A percentile compares a stretch with the other conserved stretches of the same genome.
Conservation (phyloP, 192 early-diverging fungal species). For the Mortierella antarctica region DNA sequence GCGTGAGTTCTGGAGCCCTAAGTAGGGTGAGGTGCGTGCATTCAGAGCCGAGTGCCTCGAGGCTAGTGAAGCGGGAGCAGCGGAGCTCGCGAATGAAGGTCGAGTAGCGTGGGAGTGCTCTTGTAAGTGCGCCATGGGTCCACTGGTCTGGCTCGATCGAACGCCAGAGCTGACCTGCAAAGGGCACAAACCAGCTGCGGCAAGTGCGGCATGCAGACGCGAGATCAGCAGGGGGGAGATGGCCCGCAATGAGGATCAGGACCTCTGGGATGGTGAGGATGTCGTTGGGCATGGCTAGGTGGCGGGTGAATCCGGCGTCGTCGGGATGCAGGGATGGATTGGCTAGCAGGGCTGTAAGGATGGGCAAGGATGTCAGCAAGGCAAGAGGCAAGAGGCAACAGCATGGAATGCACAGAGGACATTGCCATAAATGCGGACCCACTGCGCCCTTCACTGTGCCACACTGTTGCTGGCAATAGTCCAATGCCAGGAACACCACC, state of each 20-base stretch:
- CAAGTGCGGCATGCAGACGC: conserved; percentile 3
- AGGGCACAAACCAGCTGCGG: conserved; percentile 23
- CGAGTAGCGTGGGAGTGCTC: conserved; percentile 29
- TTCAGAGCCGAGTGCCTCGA: background rate
- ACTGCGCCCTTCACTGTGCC: no score
- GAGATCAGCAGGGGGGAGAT: conserved; percentile 26
- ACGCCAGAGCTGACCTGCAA: conserved; percentile 33
- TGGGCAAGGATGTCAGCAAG: no score
- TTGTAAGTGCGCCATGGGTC: conserved; percentile 8
- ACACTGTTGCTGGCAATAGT: no score
- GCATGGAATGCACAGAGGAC: no score
- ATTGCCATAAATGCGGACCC: no score
- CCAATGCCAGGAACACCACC: no score
- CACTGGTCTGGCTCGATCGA: conserved; percentile 29
- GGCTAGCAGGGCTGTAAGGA: no score
- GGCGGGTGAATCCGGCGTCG: background rate
- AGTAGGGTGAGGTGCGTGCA: conserved; percentile 9
- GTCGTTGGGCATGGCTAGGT: background rate
- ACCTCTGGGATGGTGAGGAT: conserved; percentile 20
- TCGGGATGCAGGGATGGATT: no score
- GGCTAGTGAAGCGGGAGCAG: background rate
- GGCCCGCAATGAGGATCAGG: background rate
- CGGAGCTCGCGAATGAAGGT: conserved; percentile 22
- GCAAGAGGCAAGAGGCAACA: no score
- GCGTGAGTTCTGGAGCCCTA: background rate